Conservation (phyloP, 208 protist species). For the Ichthyophonus hoferi region DNA sequence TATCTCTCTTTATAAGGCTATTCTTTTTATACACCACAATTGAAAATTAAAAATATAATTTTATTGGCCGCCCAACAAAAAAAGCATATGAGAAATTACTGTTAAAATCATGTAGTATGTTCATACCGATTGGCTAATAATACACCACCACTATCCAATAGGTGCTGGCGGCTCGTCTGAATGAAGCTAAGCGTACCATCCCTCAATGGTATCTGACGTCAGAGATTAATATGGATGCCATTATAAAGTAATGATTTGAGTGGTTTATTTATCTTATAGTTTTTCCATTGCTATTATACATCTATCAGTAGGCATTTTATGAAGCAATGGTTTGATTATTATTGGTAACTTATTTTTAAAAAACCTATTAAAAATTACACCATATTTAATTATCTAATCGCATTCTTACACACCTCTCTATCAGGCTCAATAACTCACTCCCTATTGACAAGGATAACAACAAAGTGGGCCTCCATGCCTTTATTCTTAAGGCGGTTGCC, state of each 20-base stretch:
- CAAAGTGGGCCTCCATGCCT: slow-evolving; percentile 93
- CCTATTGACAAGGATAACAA: slow-evolving; percentile 61
- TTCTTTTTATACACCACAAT: too few species aligned
- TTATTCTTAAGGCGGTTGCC: slow-evolving; percentile 83
- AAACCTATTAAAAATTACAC: background rate
- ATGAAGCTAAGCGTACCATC: slow-evolving; percentile 83
- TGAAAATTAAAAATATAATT: too few species aligned
- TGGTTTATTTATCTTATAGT: too few species aligned
- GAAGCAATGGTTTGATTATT: background rate
- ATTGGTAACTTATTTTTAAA: background rate
- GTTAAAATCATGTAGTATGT: too few species aligned
- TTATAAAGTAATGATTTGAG: slow-evolving; percentile 54
- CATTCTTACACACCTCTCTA: slow-evolving; percentile 74
- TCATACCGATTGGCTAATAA: too few species aligned
- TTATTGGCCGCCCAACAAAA: too few species aligned
- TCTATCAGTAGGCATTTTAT: background rate
- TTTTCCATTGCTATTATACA: background rate
- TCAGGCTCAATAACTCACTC: slow-evolving; percentile 71
- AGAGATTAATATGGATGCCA: slow-evolving; percentile 79
- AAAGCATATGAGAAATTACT: too few species aligned
- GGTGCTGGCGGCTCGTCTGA: slow-evolving; percentile 84
- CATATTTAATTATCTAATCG: background rate
- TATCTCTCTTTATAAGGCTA: too few species aligned
- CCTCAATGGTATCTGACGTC: slow-evolving; percentile 89
- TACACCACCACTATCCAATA: slow-evolving; percentile 15